phyloP scores from a whole-genome alignment of 1,284 basidiomycete genomes.

The Vanrija sp. region DNA sequence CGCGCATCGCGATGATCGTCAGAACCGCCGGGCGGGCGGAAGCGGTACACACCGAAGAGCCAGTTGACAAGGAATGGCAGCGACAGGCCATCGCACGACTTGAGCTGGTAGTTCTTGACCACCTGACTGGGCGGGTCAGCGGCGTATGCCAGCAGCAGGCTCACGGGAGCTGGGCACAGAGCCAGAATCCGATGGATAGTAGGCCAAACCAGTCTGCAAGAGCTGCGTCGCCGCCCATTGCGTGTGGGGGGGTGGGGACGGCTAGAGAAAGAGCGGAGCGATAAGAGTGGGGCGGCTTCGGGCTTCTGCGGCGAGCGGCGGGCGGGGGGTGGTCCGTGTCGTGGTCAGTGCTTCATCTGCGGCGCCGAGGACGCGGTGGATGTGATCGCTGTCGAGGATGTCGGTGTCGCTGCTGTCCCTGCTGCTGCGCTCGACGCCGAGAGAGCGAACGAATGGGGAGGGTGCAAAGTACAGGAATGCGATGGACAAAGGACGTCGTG shows the following conservation, averaged over 20 bases:
- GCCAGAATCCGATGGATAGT: constrained; percentile 77
- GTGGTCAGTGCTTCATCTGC: no score
- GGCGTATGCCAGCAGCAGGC: constrained; percentile 41
- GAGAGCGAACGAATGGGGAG: no score
- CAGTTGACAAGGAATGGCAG: constrained; percentile 86
- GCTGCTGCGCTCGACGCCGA: no score
- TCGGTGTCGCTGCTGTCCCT: no score
- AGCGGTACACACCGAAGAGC: constrained; percentile 65
- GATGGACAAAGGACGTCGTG: no score
- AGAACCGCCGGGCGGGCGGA: neutral
- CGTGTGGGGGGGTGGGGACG: neutral
- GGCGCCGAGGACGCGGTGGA: no score
- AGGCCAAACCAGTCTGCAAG: constrained; percentile 54
- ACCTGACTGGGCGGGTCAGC: constrained; percentile 60
- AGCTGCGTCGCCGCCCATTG: neutral
- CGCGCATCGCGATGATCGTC: neutral
- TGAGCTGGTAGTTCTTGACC: constrained; percentile 67
- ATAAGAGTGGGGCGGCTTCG: neutral
- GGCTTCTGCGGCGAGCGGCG: no score
- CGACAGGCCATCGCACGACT: constrained; percentile 79
- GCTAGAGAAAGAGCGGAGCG: neutral
- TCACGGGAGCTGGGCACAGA: constrained; percentile 87
- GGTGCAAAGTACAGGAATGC: no score
- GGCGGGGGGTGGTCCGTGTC: neutral
- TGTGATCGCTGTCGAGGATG: no score